Evolutionary conservation across 805 yeast species (phyloP), one percentile per base, ranked within the genome.

Genomic region (Sugiyamaella chiloensis): DNA sequence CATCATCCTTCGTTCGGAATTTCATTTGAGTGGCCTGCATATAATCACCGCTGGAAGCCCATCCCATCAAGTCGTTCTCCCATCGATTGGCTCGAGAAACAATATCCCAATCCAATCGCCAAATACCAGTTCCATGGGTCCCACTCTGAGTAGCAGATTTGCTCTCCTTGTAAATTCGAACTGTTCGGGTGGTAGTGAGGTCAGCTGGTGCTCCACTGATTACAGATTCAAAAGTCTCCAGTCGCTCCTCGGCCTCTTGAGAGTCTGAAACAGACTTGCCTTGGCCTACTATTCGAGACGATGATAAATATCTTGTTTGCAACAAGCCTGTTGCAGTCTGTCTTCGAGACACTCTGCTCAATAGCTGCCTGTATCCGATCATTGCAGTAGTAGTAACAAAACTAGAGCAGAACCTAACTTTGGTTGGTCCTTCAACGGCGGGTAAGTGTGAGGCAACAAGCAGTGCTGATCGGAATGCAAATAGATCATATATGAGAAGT

Each of bases 61-160:
- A 87, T 21, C 96, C 96, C 67, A 87, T 87, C 63, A 87, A 72
- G 64, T 85, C 91, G 67, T 87, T 87, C 63, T 87, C 96, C 95
- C 95, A 87, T 63, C 93, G 73, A 71, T 87, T 80, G 19, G 85
- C 87, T 60, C 82, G 79, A 39, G 81, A 81, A 48, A 83, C 69
- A 35, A 86, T 77, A 61, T 87, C 95, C 91, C 93, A 87, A 67
- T 87, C 95, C 48, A 87, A 62, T 60, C 79, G 80, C 96, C 96
- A 87, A 44, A 63, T 60, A 54, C 60, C 57, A 45, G 72, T 64
- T 37, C 65, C 68, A 54, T 60, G 56, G 16, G 58, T 59, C 9
- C 90, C 87, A 29, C 87, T 79, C 70, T 87, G 96, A 14, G 90
- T 87, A 31, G 95, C 95, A 12, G 87, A 73, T 67, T 85, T 84